phyloP scores from a whole-genome alignment of 208 protist species.

The Trypanosoma conorhini region DNA sequence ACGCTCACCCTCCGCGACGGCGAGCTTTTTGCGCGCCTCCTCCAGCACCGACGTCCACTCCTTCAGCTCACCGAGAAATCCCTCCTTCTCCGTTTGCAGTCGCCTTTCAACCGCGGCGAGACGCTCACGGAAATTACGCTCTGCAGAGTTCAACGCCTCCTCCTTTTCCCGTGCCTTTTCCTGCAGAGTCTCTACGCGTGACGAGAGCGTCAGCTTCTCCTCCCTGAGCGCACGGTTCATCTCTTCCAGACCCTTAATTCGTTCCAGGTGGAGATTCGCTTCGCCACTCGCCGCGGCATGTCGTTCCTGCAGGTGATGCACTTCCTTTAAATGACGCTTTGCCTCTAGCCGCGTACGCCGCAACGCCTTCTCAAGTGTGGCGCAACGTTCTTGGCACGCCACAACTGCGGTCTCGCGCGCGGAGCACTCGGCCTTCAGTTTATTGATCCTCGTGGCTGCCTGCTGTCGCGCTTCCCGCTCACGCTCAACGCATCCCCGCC shows the following conservation, averaged over 20 bases:
- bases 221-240: slow-evolving; percentile 5
- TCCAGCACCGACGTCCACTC: slow-evolving; percentile 34
- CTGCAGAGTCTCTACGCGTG: slow-evolving; percentile 1
- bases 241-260: slow-evolving; percentile 15
- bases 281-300: slow-evolving; percentile 1
- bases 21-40: slow-evolving; percentile 21
- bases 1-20: slow-evolving; percentile 26
- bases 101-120: slow-evolving; percentile 14
- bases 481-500: slow-evolving; percentile 21
- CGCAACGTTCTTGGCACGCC: slow-evolving; percentile 2
- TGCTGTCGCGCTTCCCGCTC: slow-evolving; percentile 21
- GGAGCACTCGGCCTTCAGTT: slow-evolving; percentile 7
- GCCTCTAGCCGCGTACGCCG: slow-evolving; percentile 12
- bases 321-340: slow-evolving; percentile 15
- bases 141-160: neutral
- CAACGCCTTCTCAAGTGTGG: slow-evolving; percentile 4
- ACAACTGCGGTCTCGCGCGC: neutral
- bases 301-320: slow-evolving; percentile 8
- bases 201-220: neutral
- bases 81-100: slow-evolving; percentile 16
- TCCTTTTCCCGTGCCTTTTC: neutral
- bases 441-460: neutral
- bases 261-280: neutral
- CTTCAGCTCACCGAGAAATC: slow-evolving; percentile 29
- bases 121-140: neutral